A percentile compares a stretch with the other conserved stretches of the same genome.
Conservation (phyloP, 495 filamentous ascomycete genomes). For the Trichoderma asperelloides region DNA sequence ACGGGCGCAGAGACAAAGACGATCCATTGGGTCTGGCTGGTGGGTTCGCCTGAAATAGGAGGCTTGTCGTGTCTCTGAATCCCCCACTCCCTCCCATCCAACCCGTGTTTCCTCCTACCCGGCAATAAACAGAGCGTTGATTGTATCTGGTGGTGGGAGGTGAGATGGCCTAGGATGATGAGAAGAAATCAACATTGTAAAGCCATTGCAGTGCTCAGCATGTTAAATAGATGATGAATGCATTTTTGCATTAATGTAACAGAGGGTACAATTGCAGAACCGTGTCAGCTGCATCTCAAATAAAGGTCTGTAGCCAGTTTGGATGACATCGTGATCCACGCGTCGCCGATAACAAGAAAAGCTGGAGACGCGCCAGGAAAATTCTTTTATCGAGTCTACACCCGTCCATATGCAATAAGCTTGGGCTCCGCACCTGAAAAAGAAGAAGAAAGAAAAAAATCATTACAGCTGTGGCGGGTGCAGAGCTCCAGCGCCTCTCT, state of each 20-base stretch:
- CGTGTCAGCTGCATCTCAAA: not conserved
- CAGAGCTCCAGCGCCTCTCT: not conserved
- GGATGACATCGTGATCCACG: slow-evolving; percentile 1
- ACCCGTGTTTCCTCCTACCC: not conserved
- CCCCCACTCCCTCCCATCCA: too few relatives aligned
- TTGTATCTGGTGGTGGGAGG: too few relatives aligned
- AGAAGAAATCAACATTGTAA: too few relatives aligned
- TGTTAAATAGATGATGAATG: not conserved
- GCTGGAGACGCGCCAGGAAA: slow-evolving; percentile 1
- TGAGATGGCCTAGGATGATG: too few relatives aligned
- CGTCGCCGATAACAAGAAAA: not conserved
- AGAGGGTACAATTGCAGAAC: not conserved
- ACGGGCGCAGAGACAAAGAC: not conserved
- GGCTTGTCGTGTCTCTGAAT: not conserved
- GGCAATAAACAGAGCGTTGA: not conserved
- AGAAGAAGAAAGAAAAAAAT: too few relatives aligned
- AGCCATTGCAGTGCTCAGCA: too few relatives aligned
- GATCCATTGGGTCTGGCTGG: not conserved
- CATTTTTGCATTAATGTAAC: not conserved
- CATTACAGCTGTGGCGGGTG: too few relatives aligned
- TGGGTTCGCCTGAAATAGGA: not conserved
- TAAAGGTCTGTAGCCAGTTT: not conserved
- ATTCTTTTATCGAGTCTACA: not conserved
- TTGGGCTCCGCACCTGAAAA: not conserved
- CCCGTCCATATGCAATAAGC: not conserved